Base-by-base conservation (phyloP, 768 basidiomycete species). In the Boletus vinaceobasis region DNA sequence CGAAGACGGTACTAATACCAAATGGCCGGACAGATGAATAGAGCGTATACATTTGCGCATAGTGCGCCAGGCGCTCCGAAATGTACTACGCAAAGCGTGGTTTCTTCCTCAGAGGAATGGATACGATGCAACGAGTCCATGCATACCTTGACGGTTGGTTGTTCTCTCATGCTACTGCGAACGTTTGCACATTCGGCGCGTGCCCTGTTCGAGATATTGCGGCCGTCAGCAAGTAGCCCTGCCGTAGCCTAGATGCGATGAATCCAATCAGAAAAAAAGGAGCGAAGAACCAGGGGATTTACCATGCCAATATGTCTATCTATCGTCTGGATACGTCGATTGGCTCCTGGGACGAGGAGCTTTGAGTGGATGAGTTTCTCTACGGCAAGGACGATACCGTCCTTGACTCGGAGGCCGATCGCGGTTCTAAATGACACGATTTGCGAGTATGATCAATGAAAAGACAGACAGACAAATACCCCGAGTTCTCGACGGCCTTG, bases 401-500 rank as follows among this genome's bases (percentile, higher is more conserved):
- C 93, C 73, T 93, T 95, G 64, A 93, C 90, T 69, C 91, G 85
- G 42, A 99, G 78, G 33, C 95, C 97, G 62, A 99, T 95, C n/a
- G 88, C 93, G 53, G 97, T 98, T 43, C 95, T 98, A 61, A 38
- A 38, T 2, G 6, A 51, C 35, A 45, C 37, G 21, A 7, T 40
- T 47, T 32, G 27, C 49, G 40, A 52, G 29, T 32, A 44, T 36
- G 39, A 57, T 36, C 29, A 42, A 7, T 26, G 47, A 43, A 48
- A 35, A 26, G 11, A 32, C 29, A 27, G 49, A 44, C 6, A 21
- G 15, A 27, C 2, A 35, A 81, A 57, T 71, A 94, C 90, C 97
- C 97, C 38, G 96, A 93, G 75, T 97, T 96, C 76, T 99, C 97
- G 58, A 98, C 97, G 13, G 97, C 96, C 74, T 99, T 98, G 76